These are phyloP conservation scores for Malassezia brasiliensis DNA, from an alignment of 1,284 basidiomycete species.

Conservation along the genomic window DNA sequence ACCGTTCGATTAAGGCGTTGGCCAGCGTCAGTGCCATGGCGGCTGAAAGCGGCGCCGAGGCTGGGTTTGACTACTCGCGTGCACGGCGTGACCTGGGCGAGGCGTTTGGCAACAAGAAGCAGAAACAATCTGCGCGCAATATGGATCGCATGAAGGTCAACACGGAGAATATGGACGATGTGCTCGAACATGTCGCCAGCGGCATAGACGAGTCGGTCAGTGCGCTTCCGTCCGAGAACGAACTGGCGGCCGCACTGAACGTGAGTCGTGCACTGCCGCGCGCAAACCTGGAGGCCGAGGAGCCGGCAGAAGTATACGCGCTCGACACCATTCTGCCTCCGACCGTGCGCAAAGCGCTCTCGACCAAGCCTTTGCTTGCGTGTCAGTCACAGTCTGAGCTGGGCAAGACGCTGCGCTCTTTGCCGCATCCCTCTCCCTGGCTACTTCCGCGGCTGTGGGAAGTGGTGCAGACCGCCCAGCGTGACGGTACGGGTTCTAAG, in stretches of 20 bases:
- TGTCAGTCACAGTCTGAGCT: slow-evolving; percentile 10
- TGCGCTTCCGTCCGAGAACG: slow-evolving; percentile 24
- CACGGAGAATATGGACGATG: slow-evolving; percentile 37
- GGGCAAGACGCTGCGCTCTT: slow-evolving; percentile 13
- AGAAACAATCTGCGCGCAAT: slow-evolving; percentile 37
- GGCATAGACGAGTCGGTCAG: slow-evolving; percentile 32
- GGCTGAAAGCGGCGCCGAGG: slow-evolving; percentile 15
- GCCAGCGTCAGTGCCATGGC: slow-evolving; percentile 28
- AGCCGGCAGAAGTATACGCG: slow-evolving; percentile 38
- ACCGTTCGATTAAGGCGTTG: slow-evolving; percentile 34
- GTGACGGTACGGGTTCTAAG: slow-evolving; percentile 1
- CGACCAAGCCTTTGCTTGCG: slow-evolving; percentile 2
- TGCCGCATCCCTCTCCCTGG: slow-evolving; percentile 18
- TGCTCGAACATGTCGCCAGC: slow-evolving; percentile 34
- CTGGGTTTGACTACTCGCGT: slow-evolving; percentile 26
- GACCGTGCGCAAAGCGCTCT: slow-evolving; percentile 23
- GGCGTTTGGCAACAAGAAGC: slow-evolving; percentile 45
- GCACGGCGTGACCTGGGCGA: slow-evolving; percentile 41
- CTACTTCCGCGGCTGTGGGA: slow-evolving; percentile 21
- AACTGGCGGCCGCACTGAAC: slow-evolving; percentile 26
- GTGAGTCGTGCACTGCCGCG: slow-evolving; percentile 35
- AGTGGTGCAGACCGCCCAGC: slow-evolving; percentile 15
- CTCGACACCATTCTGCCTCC: slow-evolving; percentile 30
- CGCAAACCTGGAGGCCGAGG: slow-evolving; percentile 32
- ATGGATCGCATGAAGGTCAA: slow-evolving; percentile 47